These are phyloP conservation scores for Coriolopsis trogii DNA, from an alignment of 1,284 basidiomycete genomes.

Conservation along the genomic window DNA sequence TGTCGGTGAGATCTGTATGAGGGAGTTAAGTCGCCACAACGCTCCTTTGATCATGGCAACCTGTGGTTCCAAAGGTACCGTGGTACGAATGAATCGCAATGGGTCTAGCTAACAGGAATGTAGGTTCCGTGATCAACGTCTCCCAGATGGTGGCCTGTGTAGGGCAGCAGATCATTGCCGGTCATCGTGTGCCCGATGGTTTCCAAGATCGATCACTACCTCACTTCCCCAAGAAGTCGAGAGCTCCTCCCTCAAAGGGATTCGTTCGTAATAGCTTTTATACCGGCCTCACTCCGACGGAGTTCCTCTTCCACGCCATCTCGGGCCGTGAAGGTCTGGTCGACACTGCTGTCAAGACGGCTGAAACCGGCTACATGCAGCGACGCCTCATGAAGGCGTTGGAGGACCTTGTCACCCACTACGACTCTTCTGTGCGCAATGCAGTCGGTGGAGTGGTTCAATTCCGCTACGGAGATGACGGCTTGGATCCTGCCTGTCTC, in stretches of 20 bases:
- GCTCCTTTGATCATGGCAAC: conserved; percentile 99
- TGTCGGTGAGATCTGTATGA: conserved; percentile 98
- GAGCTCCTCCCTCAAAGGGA: conserved; percentile 96
- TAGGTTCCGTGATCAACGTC: conserved; percentile 98
- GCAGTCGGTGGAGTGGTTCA: conserved; percentile 97
- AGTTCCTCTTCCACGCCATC: conserved; percentile 99
- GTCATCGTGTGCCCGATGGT: conserved; percentile 97
- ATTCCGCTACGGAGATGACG: conserved; percentile 97
- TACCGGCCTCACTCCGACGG: conserved; percentile 91
- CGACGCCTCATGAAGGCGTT: conserved; percentile 98
- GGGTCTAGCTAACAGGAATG: not conserved
- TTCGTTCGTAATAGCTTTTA: conserved; percentile 99
- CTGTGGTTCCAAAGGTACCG: conserved; percentile 93
- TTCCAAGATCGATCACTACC: conserved; percentile 99
- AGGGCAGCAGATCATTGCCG: conserved; percentile 98
- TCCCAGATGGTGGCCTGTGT: conserved; percentile 99
- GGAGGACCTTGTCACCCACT: conserved; percentile 96
- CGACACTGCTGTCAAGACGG: conserved; percentile 99
- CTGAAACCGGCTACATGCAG: conserved; percentile 99
- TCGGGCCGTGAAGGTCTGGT: conserved; percentile 98
- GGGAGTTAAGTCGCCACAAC: conserved; percentile 94
- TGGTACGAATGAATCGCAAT: not conserved
- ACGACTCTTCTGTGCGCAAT: conserved; percentile 97
- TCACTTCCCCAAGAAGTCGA: conserved; percentile 97
- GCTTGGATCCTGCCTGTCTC: conserved; percentile 93